These are phyloP conservation scores for Penicillium sclerotiorum DNA, from an alignment of 2,329 filamentous ascomycete species.

Conservation along the genomic window DNA sequence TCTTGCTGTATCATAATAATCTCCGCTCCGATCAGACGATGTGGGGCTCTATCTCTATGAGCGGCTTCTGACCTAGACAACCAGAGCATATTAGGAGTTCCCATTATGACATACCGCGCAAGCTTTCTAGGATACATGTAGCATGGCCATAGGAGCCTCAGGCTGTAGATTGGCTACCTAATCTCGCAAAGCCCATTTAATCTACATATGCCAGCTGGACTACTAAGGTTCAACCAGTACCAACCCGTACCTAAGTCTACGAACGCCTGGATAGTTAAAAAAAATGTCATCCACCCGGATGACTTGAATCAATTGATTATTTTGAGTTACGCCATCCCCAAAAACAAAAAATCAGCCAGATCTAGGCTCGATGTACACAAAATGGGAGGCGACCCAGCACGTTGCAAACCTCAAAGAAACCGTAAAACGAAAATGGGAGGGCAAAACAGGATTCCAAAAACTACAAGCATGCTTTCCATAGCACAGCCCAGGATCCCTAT, in stretches of 20 bases:
- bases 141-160: not conserved
- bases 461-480: not conserved
- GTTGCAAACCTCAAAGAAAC: not conserved
- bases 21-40: slow-evolving; percentile 10
- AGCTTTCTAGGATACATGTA: not conserved
- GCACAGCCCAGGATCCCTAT: not conserved
- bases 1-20: slow-evolving; percentile 19
- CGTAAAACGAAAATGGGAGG: not conserved
- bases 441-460: not conserved
- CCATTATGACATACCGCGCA: slow-evolving; percentile 1
- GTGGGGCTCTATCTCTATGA: slow-evolving; percentile 6
- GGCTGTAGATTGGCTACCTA: not conserved
- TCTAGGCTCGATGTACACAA: not conserved
- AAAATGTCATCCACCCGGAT: not conserved
- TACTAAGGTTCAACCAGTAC: not conserved
- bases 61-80: slow-evolving; percentile 11
- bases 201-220: too few species aligned
- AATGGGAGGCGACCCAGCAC: not conserved
- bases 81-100: slow-evolving; percentile 14
- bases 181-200: too few species aligned
- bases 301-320: not conserved
- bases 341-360: not conserved
- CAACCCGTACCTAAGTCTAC: not conserved
- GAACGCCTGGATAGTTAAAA: not conserved
- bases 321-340: not conserved